A percentile compares a stretch with the other conserved stretches of the same genome.
These are phyloP conservation scores for Taphrina communis DNA, from an alignment of 1,139 yeast genomes.

Conservation along the genomic window DNA sequence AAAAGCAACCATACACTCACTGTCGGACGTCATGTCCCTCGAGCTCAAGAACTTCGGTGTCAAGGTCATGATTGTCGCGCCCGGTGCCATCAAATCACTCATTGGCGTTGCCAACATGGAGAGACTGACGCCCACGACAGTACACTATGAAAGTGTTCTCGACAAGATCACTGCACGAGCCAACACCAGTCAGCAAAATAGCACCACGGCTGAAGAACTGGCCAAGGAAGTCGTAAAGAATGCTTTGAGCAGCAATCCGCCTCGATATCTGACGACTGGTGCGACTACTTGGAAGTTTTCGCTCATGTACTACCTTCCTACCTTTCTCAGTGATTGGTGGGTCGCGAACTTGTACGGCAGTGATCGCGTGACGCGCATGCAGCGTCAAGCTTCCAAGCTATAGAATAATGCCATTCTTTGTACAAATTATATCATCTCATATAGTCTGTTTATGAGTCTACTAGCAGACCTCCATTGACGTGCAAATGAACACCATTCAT, in stretches of 20 bases:
- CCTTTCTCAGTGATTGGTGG: constrained; percentile 9
- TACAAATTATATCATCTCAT: too few species aligned
- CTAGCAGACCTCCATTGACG: background rate
- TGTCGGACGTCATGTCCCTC: constrained; percentile 5
- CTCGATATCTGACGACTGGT: background rate
- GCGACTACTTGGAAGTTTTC: constrained; percentile 11
- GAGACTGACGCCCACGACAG: background rate
- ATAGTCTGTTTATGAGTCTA: background rate
- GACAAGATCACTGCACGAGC: background rate
- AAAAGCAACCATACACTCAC: background rate
- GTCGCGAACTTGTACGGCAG: background rate
- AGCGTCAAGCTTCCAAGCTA: background rate
- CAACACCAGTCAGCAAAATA: constrained; percentile 5
- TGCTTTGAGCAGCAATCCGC: background rate
- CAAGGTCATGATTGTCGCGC: constrained; percentile 1
- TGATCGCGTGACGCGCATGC: background rate
- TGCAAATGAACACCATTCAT: constrained; percentile 6
- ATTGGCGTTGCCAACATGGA: constrained; percentile 7
- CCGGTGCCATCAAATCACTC: constrained; percentile 6
- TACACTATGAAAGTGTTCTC: constrained; percentile 5
- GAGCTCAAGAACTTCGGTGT: constrained; percentile 1
- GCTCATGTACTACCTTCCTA: constrained; percentile 10
- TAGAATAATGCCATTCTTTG: background rate
- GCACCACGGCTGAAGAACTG: constrained; percentile 1
- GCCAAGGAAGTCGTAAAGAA: background rate